Evolutionary conservation across 148 eudicot genomes (phyloP).

Genomic region (Limonium bicolor): DNA sequence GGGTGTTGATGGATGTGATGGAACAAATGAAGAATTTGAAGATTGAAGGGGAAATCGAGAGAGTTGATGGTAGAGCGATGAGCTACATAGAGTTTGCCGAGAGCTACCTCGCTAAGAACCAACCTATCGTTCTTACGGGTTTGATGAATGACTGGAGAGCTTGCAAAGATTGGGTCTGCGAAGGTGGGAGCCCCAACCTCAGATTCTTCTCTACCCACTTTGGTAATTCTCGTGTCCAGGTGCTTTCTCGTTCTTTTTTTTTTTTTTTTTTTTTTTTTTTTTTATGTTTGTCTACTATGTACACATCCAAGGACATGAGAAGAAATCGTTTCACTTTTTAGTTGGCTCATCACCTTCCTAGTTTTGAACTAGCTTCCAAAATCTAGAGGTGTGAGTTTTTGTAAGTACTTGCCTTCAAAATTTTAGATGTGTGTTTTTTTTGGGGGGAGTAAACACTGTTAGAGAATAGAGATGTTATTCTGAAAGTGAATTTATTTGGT

Average conservation of each 20-base stretch:
- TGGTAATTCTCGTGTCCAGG: constrained; percentile 63
- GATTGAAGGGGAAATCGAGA: constrained; percentile 56
- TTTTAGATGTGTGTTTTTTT: no score
- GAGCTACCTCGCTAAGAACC: constrained; percentile 40
- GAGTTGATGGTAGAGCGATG: constrained; percentile 58
- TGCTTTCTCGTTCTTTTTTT: constrained; percentile 1
- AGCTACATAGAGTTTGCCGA: constrained; percentile 59
- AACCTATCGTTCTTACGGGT: constrained; percentile 69
- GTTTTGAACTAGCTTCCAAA: no score
- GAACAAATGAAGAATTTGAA: constrained; percentile 33
- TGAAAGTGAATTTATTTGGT: no score
- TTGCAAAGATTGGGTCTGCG: constrained; percentile 50
- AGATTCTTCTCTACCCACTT: constrained; percentile 43
- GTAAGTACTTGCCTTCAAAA: no score
- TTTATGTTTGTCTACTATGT: no score
- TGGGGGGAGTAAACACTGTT: no score
- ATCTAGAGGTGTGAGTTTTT: no score
- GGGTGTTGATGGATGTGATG: constrained; percentile 15
- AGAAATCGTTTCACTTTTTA: no score
- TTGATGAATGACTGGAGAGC: constrained; percentile 80
- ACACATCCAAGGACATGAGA: no score
- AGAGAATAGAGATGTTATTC: no score
- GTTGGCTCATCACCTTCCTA: no score
- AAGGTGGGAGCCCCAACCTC: constrained; percentile 42
- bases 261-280: no score